Evolutionary conservation across 495 filamentous ascomycete species (phyloP).

Genomic region (Penicillium roqueforti): DNA sequence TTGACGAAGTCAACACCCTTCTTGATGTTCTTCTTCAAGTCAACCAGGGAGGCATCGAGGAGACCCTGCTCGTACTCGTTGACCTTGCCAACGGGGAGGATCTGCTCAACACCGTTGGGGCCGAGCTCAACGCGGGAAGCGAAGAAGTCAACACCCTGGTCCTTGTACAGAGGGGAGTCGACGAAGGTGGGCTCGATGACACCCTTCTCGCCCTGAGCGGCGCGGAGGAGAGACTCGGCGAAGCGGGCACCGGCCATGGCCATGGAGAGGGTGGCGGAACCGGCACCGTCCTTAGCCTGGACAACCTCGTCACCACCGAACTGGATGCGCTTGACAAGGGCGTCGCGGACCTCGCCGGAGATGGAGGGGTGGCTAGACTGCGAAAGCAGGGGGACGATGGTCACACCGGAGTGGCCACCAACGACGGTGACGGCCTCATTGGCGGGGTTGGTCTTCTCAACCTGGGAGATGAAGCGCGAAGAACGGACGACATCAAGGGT

Average conservation of each 20-base stretch:
- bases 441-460: slow-evolving; percentile 84
- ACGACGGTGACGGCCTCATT: slow-evolving; percentile 93
- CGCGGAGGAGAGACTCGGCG: slow-evolving; percentile 90
- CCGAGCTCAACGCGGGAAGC: slow-evolving; percentile 90
- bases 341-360: slow-evolving; percentile 64
- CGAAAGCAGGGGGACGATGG: slow-evolving; percentile 95
- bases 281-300: slow-evolving; percentile 96
- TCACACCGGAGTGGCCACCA: slow-evolving; percentile 95
- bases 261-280: slow-evolving; percentile 98
- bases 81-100: slow-evolving; percentile 76
- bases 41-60: slow-evolving; percentile 72
- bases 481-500: slow-evolving; percentile 98
- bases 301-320: slow-evolving; percentile 99
- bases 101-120: slow-evolving; percentile 92
- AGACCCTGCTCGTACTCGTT: slow-evolving; percentile 84
- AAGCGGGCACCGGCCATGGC: slow-evolving; percentile 97
- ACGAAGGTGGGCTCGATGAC: slow-evolving; percentile 96
- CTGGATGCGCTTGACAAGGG: slow-evolving; percentile 90
- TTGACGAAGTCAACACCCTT: slow-evolving; percentile 72
- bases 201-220: slow-evolving; percentile 88
- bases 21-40: slow-evolving; percentile 86
- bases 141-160: slow-evolving; percentile 94
- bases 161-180: slow-evolving; percentile 95
- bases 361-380: slow-evolving; percentile 87
- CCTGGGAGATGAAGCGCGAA: slow-evolving; percentile 90